A percentile compares a stretch with the other conserved stretches of the same genome.
Conservation (phyloP, 148 eudicot species). For the Rhododendron mucronatum region DNA sequence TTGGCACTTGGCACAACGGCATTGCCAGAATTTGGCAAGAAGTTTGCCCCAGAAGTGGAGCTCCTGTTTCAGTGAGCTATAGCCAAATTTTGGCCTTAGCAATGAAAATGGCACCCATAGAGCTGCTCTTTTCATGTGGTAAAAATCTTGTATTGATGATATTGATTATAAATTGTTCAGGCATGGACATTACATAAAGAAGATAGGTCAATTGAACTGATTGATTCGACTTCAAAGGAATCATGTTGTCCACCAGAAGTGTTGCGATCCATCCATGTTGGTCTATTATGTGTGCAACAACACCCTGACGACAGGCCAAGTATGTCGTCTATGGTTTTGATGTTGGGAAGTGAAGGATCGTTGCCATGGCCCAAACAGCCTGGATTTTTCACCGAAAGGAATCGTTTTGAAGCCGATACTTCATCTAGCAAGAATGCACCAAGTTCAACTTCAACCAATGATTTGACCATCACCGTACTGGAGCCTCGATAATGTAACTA, state of each 20-base stretch:
- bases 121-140: not conserved
- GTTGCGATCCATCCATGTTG: constrained; percentile 15
- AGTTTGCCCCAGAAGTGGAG: not conserved
- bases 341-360: not conserved
- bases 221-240: not conserved
- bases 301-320: not conserved
- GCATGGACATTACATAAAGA: constrained; percentile 23
- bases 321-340: not conserved
- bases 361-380: not conserved
- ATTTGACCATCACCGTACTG: not conserved
- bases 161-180: constrained; percentile 2
- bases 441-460: not conserved
- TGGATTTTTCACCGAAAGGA: not conserved
- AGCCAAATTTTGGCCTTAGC: not conserved
- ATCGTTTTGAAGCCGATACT: not conserved
- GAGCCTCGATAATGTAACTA: not conserved
- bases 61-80: not conserved
- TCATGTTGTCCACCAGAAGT: not conserved
- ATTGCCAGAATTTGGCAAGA: not conserved
- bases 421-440: not conserved
- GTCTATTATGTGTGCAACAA: not conserved
- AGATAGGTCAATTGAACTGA: constrained; percentile 16
- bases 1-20: not conserved
- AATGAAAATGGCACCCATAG: not conserved
- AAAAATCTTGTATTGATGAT: not conserved